Conservation (phyloP, 768 basidiomycete species). For the Lactarius deliciosus region DNA sequence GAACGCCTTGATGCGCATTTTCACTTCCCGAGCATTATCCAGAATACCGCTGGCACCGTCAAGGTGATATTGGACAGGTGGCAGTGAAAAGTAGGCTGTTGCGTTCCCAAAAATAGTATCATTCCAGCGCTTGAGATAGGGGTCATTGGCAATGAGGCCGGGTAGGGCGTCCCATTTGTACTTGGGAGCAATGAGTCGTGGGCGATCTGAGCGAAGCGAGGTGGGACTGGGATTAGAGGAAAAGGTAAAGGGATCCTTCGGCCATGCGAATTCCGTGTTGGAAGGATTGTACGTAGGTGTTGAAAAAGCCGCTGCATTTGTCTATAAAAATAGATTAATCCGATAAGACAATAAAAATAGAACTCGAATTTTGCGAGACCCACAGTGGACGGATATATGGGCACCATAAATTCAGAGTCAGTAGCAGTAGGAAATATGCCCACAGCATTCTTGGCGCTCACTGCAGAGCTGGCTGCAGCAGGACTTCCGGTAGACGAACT, state of each 20-base stretch:
- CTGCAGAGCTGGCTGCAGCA: constrained; percentile 55
- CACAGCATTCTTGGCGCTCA: constrained; percentile 56
- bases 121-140: constrained; percentile 90
- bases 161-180: constrained; percentile 91
- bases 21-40: constrained; percentile 85
- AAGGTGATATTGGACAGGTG: constrained; percentile 66
- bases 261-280: constrained; percentile 64
- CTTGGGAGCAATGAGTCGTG: constrained; percentile 84
- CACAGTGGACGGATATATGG: constrained; percentile 87
- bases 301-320: constrained; percentile 69
- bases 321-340: constrained; percentile 44
- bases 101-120: constrained; percentile 88
- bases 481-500: constrained; percentile 30
- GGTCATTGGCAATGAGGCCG: constrained; percentile 71
- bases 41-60: constrained; percentile 91
- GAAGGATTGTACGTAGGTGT: constrained; percentile 68
- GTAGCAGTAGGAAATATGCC: constrained; percentile 78
- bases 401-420: constrained; percentile 74
- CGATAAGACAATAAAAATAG: not conserved
- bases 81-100: constrained; percentile 58
- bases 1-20: constrained; percentile 90
- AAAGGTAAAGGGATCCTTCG: constrained; percentile 64
- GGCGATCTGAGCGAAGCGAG: constrained; percentile 70
- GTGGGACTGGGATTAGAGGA: constrained; percentile 64
- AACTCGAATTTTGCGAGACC: constrained; percentile 37